Conservation (phyloP, 441 rosid species). For the Erodium moschatum region DNA sequence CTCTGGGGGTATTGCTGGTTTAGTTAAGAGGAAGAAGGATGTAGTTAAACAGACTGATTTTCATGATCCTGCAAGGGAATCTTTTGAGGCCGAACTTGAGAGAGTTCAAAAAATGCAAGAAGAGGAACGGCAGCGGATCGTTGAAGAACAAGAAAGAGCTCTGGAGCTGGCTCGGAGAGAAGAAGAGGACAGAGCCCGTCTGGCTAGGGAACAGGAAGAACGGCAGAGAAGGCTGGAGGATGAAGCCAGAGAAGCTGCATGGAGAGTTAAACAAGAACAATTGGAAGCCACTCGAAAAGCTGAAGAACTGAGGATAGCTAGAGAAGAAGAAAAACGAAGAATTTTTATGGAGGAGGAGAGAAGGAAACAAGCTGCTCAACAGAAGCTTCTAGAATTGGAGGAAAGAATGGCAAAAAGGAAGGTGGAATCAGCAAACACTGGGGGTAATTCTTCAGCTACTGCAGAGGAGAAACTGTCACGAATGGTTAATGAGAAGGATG, state of each 20-base stretch:
- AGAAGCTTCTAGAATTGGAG: constrained; percentile 87
- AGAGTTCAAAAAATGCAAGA: constrained; percentile 95
- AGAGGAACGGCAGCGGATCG: constrained; percentile 59
- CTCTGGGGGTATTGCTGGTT: constrained; percentile 52
- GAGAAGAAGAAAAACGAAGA: constrained; percentile 83
- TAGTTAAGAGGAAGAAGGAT: constrained; percentile 77
- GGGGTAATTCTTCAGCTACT: constrained; percentile 35
- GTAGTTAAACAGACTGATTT: constrained; percentile 59
- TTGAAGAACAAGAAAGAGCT: constrained; percentile 80
- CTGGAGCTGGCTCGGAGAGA: constrained; percentile 72
- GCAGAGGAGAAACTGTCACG: constrained; percentile 42
- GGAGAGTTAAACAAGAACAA: constrained; percentile 82
- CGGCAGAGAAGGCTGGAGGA: constrained; percentile 62
- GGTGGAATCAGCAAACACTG: constrained; percentile 43
- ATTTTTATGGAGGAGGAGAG: constrained; percentile 83
- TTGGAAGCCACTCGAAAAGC: constrained; percentile 58
- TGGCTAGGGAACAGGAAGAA: constrained; percentile 75
- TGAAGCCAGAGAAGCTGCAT: constrained; percentile 77
- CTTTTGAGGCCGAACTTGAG: constrained; percentile 98
- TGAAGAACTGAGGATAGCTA: constrained; percentile 73
- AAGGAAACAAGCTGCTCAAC: constrained; percentile 90
- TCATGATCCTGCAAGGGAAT: constrained; percentile 88
- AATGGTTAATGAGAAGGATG: constrained; percentile 40
- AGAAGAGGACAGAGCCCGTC: constrained; percentile 70
- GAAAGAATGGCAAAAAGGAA: constrained; percentile 82